A percentile compares a stretch with the other conserved stretches of the same genome.
Conservation (phyloP, 1,284 basidiomycete genomes). For the Pyrrhoderma lamaoense region DNA sequence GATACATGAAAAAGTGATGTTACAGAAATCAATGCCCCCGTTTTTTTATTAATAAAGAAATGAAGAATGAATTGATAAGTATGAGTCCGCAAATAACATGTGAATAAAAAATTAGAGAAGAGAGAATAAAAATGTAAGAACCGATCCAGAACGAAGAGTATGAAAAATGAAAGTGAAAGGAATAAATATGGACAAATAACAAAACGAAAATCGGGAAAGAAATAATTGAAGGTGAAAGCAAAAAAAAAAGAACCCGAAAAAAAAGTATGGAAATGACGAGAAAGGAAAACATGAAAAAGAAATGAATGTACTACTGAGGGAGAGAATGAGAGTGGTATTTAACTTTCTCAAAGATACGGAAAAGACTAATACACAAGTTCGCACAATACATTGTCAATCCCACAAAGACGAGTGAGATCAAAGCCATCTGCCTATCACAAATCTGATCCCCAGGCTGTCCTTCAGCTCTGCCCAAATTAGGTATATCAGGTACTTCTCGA, state of each 20-base stretch:
- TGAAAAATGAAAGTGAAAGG: background rate
- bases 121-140: background rate
- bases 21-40: too few relatives aligned
- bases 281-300: background rate
- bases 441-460: slow-evolving; percentile 46
- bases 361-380: slow-evolving; percentile 79
- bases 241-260: background rate
- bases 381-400: slow-evolving; percentile 72
- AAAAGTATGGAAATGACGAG: background rate
- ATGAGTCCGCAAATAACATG: too few relatives aligned
- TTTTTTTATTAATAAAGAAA: too few relatives aligned
- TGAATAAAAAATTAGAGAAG: background rate
- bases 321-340: slow-evolving; percentile 32
- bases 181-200: background rate
- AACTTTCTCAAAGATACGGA: slow-evolving; percentile 82
- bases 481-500: slow-evolving; percentile 33
- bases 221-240: background rate
- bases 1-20: too few relatives aligned
- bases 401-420: slow-evolving; percentile 69
- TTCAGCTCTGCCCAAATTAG: slow-evolving; percentile 34
- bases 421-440: slow-evolving; percentile 63
- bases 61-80: too few relatives aligned
- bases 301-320: slow-evolving; percentile 3
- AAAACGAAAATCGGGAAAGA: background rate
- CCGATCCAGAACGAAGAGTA: background rate